These are phyloP conservation scores for Mycena metata DNA, from an alignment of 768 basidiomycete genomes.

Conservation along the genomic window DNA sequence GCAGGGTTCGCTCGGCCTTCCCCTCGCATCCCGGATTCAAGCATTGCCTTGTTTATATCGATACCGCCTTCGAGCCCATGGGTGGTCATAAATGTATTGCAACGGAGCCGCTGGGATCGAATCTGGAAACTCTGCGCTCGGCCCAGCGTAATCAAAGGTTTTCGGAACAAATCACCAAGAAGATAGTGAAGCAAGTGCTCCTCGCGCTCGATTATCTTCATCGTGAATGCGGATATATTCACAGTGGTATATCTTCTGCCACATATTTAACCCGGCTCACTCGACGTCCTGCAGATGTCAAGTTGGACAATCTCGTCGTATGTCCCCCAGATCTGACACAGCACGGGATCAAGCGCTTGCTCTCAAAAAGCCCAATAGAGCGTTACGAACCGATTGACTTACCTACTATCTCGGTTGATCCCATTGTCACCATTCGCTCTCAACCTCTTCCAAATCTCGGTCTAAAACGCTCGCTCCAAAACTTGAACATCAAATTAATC, in stretches of 20 bases:
- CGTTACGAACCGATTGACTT: constrained; percentile 31
- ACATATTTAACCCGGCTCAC: background rate
- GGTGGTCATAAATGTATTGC: background rate
- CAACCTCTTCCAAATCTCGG: constrained; percentile 27
- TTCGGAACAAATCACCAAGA: background rate
- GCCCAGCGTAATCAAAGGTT: background rate
- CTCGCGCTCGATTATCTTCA: constrained; percentile 48
- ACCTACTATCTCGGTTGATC: constrained; percentile 38
- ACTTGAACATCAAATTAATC: constrained; percentile 25
- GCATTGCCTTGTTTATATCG: background rate
- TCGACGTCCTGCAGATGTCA: constrained; percentile 37
- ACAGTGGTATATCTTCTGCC: constrained; percentile 37
- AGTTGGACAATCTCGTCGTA: constrained; percentile 40
- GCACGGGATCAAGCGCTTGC: constrained; percentile 25
- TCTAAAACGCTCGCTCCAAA: constrained; percentile 16
- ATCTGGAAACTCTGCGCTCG: background rate
- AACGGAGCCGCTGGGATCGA: background rate
- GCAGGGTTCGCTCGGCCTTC: background rate
- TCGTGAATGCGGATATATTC: constrained; percentile 38
- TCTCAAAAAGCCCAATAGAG: constrained; percentile 16
- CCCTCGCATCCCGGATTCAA: background rate
- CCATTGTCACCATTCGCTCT: constrained; percentile 40
- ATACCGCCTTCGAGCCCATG: background rate
- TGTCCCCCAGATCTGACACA: constrained; percentile 19
- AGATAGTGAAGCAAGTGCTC: constrained; percentile 44